A percentile compares a stretch with the other conserved stretches of the same genome.
Evolutionary conservation across 2,329 filamentous ascomycete genomes (phyloP).

Genomic region (Colletotrichum australisinense): DNA sequence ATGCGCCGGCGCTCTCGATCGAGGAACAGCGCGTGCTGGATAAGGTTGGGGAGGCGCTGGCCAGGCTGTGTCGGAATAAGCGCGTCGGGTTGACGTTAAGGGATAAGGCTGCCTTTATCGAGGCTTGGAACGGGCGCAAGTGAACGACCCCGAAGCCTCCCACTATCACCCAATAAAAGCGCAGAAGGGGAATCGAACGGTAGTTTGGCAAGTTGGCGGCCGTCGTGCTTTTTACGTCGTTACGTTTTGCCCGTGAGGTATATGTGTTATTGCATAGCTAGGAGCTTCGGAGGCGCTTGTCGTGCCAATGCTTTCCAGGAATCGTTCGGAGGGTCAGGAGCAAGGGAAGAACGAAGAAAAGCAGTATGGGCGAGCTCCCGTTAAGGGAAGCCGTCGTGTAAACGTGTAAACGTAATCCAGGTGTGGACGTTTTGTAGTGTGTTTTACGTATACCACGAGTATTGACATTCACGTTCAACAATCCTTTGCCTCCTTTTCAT

Average conservation of each 20-base stretch:
- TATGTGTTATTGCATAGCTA: constrained; percentile 38
- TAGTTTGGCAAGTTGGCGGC: constrained; percentile 4
- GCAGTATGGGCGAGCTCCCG: not conserved
- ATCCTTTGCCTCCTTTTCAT: not conserved
- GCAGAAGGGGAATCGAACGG: not conserved
- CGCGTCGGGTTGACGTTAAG: constrained; percentile 84
- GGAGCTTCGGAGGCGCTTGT: constrained; percentile 33
- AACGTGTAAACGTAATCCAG: not conserved
- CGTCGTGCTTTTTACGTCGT: not conserved
- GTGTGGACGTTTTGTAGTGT: not conserved
- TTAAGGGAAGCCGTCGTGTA: not conserved
- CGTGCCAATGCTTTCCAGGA: not conserved
- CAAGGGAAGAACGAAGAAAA: not conserved
- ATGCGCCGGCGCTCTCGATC: constrained; percentile 46
- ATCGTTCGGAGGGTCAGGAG: not conserved
- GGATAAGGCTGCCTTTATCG: constrained; percentile 87
- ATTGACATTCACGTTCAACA: not conserved
- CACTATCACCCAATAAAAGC: not conserved
- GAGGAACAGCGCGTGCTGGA: constrained; percentile 81
- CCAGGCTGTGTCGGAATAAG: constrained; percentile 88
- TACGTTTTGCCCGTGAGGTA: not conserved
- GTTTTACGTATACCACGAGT: not conserved
- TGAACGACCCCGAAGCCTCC: constrained; percentile 33
- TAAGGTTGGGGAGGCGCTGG: constrained; percentile 84
- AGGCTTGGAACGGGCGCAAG: constrained; percentile 65